These are phyloP conservation scores for Scutellaria minor DNA, from an alignment of 257 asterid species.

Conservation along the genomic window DNA sequence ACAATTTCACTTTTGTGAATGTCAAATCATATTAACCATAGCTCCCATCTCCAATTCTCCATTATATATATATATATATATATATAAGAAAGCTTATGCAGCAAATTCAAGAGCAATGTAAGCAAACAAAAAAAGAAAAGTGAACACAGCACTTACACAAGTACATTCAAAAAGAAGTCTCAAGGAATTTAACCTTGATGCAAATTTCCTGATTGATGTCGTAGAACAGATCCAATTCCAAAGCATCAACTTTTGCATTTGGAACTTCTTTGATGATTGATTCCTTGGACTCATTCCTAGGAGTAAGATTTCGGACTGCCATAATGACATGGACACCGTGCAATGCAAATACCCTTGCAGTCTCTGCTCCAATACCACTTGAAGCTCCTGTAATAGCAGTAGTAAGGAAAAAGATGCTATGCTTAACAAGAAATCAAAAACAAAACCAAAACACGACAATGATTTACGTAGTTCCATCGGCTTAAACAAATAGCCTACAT, in stretches of 20 bases:
- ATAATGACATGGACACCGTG: slow-evolving; percentile 67
- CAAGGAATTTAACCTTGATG: slow-evolving; percentile 45
- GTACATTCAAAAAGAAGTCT: slow-evolving; percentile 64
- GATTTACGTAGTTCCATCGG: too few relatives aligned
- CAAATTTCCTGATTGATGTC: slow-evolving; percentile 55
- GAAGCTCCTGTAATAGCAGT: slow-evolving; percentile 52
- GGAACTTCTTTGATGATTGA: slow-evolving; percentile 50
- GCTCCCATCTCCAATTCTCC: too few relatives aligned
- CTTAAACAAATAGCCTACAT: too few relatives aligned
- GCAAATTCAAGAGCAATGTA: neutral
- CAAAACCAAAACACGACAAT: too few relatives aligned
- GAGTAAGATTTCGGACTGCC: slow-evolving; percentile 57
- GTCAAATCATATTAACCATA: too few relatives aligned
- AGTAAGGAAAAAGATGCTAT: neutral
- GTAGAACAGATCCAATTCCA: slow-evolving; percentile 72
- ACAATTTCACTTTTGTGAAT: too few relatives aligned
- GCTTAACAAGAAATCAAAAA: too few relatives aligned
- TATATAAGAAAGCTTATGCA: slow-evolving; percentile 17
- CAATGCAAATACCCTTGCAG: slow-evolving; percentile 67
- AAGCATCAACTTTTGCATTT: slow-evolving; percentile 56
- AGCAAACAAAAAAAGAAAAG: neutral
- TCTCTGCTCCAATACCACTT: slow-evolving; percentile 76
- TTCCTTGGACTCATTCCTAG: slow-evolving; percentile 52
- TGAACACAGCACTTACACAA: slow-evolving; percentile 49
- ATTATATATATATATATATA: too few relatives aligned